Conservation (phyloP, 169 alveolate species). For the Plasmodium falciparum region DNA sequence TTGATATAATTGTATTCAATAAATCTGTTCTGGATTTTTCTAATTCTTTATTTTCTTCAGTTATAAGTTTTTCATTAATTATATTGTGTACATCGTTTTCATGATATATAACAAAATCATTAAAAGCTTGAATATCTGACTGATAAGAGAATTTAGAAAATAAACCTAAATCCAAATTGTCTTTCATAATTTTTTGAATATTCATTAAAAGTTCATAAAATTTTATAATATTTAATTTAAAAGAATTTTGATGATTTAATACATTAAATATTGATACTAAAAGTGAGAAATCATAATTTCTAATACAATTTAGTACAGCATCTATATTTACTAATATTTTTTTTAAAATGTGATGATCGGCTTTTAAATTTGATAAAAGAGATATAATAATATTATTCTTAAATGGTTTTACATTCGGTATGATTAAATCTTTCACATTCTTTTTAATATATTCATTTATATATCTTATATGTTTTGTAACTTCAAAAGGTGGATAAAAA, state of each 20-base stretch:
- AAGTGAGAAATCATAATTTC: conserved; percentile 36
- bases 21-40: conserved; percentile 18
- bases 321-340: conserved; percentile 38
- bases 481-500: conserved; percentile 66
- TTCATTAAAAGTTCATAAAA: conserved; percentile 50
- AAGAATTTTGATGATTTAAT: conserved; percentile 71
- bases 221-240: conserved; percentile 55
- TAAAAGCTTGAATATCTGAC: conserved; percentile 27
- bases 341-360: conserved; percentile 56
- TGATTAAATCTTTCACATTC: conserved; percentile 35
- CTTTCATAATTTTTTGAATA: conserved; percentile 29
- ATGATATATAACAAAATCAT: conserved; percentile 62
- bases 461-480: conserved; percentile 72
- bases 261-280: conserved; percentile 58
- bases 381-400: conserved; percentile 55
- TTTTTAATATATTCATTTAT: conserved; percentile 51
- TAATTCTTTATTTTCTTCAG: conserved; percentile 17
- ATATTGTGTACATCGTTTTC: conserved; percentile 35
- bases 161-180: conserved; percentile 16
- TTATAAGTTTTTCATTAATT: conserved; percentile 29
- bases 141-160: conserved; percentile 14
- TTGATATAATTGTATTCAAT: conserved; percentile 2
- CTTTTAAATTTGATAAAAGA: conserved; percentile 72
- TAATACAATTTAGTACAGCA: conserved; percentile 52
- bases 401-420: conserved; percentile 72